phyloP scores from a whole-genome alignment of 208 protist species.

The Leishmania major region DNA sequence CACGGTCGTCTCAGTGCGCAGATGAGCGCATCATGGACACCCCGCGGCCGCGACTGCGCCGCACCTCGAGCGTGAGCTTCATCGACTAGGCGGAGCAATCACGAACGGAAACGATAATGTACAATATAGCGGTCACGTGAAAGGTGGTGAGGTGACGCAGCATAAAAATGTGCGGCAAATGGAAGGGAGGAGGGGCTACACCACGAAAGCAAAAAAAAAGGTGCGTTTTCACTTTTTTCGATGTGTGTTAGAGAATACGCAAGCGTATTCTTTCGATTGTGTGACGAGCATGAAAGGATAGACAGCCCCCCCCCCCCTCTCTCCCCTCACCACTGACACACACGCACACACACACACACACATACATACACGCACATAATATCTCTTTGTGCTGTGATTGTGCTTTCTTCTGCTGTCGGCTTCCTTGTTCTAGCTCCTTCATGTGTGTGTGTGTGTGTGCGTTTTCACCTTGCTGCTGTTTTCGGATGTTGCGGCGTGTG shows the following conservation, averaged over 20 bases:
- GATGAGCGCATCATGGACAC: neutral
- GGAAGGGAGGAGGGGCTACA: neutral
- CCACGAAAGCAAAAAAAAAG: too few relatives aligned
- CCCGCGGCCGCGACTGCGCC: neutral
- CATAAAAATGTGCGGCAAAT: neutral
- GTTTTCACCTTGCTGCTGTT: neutral
- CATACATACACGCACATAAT: neutral
- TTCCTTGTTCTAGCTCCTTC: neutral
- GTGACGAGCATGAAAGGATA: too few relatives aligned
- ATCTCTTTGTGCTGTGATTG: neutral
- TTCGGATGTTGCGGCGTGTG: neutral
- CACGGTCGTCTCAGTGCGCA: neutral
- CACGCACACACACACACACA: too few relatives aligned
- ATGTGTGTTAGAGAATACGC: too few relatives aligned
- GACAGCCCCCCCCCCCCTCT: too few relatives aligned
- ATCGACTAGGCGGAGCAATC: neutral
- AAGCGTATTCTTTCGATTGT: too few relatives aligned
- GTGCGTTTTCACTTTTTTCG: too few relatives aligned
- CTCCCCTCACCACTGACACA: too few relatives aligned
- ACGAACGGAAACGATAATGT: neutral
- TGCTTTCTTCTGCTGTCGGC: neutral
- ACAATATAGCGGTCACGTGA: neutral
- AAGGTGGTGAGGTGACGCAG: neutral
- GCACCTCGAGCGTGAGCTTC: conserved; percentile 16
- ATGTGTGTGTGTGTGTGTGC: neutral